phyloP scores from a whole-genome alignment of 805 yeast genomes.

The Kodamaea neixiangensis region DNA sequence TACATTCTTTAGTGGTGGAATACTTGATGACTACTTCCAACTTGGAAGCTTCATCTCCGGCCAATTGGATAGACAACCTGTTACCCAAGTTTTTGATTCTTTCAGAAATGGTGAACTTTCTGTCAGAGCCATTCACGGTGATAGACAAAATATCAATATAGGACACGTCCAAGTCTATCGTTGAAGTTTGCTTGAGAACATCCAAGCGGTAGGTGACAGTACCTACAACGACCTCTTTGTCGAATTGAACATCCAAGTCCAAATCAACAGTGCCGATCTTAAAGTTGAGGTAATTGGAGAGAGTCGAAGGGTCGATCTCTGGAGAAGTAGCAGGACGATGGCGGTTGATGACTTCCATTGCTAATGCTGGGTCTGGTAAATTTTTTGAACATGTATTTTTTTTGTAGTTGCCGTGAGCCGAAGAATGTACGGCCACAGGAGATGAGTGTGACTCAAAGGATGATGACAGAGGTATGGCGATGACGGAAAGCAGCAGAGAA shows the following conservation, averaged over 20 bases:
- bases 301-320: slow-evolving; percentile 73
- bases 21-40: slow-evolving; percentile 19
- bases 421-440: background rate
- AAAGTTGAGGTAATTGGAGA: slow-evolving; percentile 36
- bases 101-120: slow-evolving; percentile 14
- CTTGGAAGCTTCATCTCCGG: background rate
- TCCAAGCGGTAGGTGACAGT: slow-evolving; percentile 23
- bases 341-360: slow-evolving; percentile 14
- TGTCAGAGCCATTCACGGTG: slow-evolving; percentile 20
- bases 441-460: background rate
- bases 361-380: background rate
- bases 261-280: slow-evolving; percentile 21
- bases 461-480: background rate
- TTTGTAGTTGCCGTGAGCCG: background rate
- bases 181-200: slow-evolving; percentile 2
- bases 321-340: slow-evolving; percentile 38
- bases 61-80: slow-evolving; percentile 21
- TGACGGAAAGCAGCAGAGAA: too few relatives aligned
- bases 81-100: slow-evolving; percentile 28
- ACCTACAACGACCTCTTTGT: slow-evolving; percentile 24
- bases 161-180: slow-evolving; percentile 29
- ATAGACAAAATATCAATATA: slow-evolving; percentile 21
- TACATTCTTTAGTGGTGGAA: slow-evolving; percentile 32
- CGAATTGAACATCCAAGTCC: slow-evolving; percentile 26
- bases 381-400: background rate